Evolutionary conservation across 306 rosid genomes (phyloP), one percentile per base, ranked within the genome.

Genomic region (Pterocarpus santalinus): DNA sequence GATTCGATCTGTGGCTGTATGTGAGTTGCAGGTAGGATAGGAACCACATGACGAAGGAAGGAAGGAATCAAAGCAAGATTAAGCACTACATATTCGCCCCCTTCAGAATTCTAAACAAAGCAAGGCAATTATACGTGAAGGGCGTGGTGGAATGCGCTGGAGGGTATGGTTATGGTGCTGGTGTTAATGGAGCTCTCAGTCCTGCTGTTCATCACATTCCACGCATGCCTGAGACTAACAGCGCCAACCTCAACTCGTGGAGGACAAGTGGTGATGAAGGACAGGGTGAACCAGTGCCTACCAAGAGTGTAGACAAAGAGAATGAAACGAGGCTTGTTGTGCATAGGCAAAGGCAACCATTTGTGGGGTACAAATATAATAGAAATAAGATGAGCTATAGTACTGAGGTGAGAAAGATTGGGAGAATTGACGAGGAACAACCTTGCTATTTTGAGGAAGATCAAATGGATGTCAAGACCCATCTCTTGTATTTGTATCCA

Each of bases 391-490:
- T 72, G 75, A 79, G 68, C 44, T 78, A 44, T 13, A 58, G 80
- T 70, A 69, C 66, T 70, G 83, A 81, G 70, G 71, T 83, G 81
- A 80, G 73, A 67, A 84, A 79, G 44, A 85, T 90, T 78, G 86
- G 56, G 55, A 83, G 82, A 70, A 90, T 90, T 52, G 94, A 90
- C 15, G 90, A 88, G 75, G 94, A 90, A 15, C 85, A 39, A 33
- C 84, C 82, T 70, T 84, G 87, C 73, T 32, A 13, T 75, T 90
- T 86, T 84, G 76, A 81, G 72, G 86, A 84, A 38, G 82, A 88
- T 35, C 73, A 82, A 12, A 41, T 75, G 13, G 28, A 53, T 65
- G 36, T 56, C 10, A 78, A 53, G 56, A 70, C 56, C 8, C 84
- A 39, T 67, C 38, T 32, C 49, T 49, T 72, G 70, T 13, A 35